These are phyloP conservation scores for Syzygium aqueum DNA, from an alignment of 345 rosid species.

Conservation along the genomic window DNA sequence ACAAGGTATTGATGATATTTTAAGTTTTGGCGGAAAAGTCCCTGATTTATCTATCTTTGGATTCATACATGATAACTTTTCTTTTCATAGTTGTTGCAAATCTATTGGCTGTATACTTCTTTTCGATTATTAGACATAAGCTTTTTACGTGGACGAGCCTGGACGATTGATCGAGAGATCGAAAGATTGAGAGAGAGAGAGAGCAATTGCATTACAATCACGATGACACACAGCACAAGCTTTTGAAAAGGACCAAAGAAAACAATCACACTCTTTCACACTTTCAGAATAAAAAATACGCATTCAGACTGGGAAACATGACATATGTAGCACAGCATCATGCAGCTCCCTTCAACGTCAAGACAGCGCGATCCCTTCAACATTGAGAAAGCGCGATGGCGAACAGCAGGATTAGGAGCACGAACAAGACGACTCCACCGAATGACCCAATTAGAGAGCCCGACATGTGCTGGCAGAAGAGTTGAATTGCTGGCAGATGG, in stretches of 20 bases:
- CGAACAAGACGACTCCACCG: conserved; percentile 25
- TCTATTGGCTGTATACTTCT: not conserved
- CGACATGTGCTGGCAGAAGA: conserved; percentile 74
- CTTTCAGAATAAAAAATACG: not conserved
- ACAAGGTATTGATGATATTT: too few species aligned
- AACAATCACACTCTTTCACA: not conserved
- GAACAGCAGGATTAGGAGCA: conserved; percentile 35
- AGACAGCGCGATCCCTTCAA: conserved; percentile 23
- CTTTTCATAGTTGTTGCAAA: not conserved
- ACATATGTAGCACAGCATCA: not conserved
- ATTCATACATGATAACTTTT: not conserved
- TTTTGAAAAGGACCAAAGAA: not conserved
- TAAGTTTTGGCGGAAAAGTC: not conserved
- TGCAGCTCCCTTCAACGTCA: conserved; percentile 15
- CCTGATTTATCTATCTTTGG: not conserved
- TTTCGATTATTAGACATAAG: not conserved
- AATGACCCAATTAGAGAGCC: conserved; percentile 73
- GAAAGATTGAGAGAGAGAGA: not conserved
- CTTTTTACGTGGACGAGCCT: not conserved
- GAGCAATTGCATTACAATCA: not conserved
- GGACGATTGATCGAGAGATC: not conserved
- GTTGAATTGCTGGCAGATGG: conserved; percentile 67
- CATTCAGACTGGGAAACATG: not conserved
- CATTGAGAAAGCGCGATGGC: conserved; percentile 3
- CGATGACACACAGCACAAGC: not conserved